phyloP scores from a whole-genome alignment of 441 rosid species.

The Pelargonium australe region DNA sequence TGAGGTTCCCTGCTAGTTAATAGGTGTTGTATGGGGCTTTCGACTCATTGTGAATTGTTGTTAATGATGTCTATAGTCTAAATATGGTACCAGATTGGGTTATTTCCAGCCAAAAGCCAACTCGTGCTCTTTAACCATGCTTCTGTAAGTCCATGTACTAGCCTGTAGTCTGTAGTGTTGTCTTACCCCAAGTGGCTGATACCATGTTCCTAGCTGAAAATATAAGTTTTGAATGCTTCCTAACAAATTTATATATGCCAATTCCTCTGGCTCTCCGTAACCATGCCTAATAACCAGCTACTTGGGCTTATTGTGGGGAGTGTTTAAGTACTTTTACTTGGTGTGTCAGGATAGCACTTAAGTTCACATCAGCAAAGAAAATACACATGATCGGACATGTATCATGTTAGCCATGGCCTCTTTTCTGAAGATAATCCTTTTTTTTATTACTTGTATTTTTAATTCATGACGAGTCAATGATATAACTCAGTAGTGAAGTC shows the following conservation, averaged over 20 bases:
- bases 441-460: background rate
- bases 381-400: background rate
- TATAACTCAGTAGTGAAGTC: background rate
- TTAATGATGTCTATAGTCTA: background rate
- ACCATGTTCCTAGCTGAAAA: no score
- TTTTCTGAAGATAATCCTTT: background rate
- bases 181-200: background rate
- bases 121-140: background rate
- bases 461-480: background rate
- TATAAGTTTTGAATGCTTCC: no score
- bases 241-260: no score
- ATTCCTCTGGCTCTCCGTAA: no score
- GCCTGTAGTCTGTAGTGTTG: background rate
- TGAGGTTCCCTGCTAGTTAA: background rate
- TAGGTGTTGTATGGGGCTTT: background rate
- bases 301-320: background rate
- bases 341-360: background rate
- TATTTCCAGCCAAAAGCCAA: background rate
- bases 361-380: background rate
- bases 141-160: background rate
- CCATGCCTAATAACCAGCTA: background rate
- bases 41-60: slow-evolving; percentile 1
- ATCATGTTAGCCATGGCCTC: background rate
- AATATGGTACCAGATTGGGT: background rate
- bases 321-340: background rate